Evolutionary conservation across 768 basidiomycete genomes (phyloP).

Genomic region (Phanerochaete carnosa): DNA sequence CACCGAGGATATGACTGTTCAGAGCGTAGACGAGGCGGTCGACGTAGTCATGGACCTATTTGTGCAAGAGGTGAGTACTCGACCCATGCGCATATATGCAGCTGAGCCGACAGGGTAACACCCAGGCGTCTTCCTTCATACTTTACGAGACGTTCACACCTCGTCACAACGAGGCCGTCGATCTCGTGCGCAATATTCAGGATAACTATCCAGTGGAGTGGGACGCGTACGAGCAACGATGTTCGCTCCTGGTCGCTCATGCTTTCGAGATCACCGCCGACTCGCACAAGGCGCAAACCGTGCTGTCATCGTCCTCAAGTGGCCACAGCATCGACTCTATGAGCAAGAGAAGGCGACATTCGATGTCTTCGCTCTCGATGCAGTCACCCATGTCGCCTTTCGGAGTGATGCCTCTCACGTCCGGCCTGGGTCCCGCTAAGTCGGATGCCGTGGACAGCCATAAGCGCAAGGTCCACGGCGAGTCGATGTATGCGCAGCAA

Average conservation of each 20-base stretch:
- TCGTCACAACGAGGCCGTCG: slow-evolving; percentile 78
- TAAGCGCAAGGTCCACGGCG: not conserved
- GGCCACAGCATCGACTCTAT: not conserved
- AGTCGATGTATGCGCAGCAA: not conserved
- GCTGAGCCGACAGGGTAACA: not conserved
- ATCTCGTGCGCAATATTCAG: slow-evolving; percentile 64
- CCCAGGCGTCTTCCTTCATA: slow-evolving; percentile 68
- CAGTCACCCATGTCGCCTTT: not conserved
- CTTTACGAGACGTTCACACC: slow-evolving; percentile 87
- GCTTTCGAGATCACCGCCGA: slow-evolving; percentile 8
- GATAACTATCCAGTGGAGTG: slow-evolving; percentile 69
- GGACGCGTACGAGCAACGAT: slow-evolving; percentile 80
- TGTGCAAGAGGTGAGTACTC: not conserved
- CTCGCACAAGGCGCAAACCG: not conserved
- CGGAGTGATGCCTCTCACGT: not conserved
- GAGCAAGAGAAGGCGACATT: slow-evolving; percentile 8
- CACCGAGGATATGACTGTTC: slow-evolving; percentile 4
- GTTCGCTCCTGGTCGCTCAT: slow-evolving; percentile 47
- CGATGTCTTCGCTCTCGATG: not conserved
- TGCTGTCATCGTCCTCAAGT: not conserved
- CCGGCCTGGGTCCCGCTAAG: not conserved
- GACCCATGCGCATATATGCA: not conserved
- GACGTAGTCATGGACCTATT: slow-evolving; percentile 16
- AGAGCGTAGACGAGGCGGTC: slow-evolving; percentile 23
- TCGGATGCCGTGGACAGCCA: not conserved